Conservation (phyloP, 257 asterid species). For the Capsicum chinense region DNA sequence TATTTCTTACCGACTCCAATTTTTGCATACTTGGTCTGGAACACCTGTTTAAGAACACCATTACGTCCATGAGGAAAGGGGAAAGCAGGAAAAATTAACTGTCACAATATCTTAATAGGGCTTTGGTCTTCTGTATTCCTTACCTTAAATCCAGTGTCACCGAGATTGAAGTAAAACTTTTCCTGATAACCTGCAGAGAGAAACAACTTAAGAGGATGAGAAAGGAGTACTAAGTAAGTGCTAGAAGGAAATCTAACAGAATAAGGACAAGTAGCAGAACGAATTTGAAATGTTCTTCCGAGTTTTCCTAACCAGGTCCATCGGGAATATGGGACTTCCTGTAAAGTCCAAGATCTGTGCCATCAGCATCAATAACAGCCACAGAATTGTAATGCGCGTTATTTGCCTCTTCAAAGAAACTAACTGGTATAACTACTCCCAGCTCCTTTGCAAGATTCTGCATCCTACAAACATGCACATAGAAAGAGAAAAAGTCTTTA, state of each 20-base stretch:
- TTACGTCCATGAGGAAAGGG: conserved; percentile 7
- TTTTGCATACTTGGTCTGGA: conserved; percentile 87
- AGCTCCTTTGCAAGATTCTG: conserved; percentile 90
- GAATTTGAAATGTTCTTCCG: conserved; percentile 20
- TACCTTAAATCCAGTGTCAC: conserved; percentile 98
- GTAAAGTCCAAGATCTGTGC: conserved; percentile 91
- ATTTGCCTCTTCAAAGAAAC: conserved; percentile 97
- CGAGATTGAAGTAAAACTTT: conserved; percentile 95
- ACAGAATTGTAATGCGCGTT: conserved; percentile 95
- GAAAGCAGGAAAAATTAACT: background rate
- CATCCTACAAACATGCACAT: conserved; percentile 60
- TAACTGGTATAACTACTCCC: conserved; percentile 94
- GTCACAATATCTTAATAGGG: background rate
- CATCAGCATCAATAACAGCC: conserved; percentile 92
- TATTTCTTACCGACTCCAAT: conserved; percentile 85
- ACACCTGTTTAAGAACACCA: conserved; percentile 59
- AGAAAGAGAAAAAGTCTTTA: background rate
- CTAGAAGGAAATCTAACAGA: conserved; percentile 25
- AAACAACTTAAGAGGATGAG: background rate
- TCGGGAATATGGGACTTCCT: conserved; percentile 98
- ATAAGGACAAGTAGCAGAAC: conserved; percentile 15
- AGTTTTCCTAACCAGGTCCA: conserved; percentile 77
- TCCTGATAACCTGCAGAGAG: conserved; percentile 84
- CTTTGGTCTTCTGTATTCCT: conserved; percentile 16
- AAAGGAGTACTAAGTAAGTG: background rate